A percentile compares a stretch with the other conserved stretches of the same genome.
These are phyloP conservation scores for Suillus hirtellus DNA, from an alignment of 768 basidiomycete genomes.

Conservation along the genomic window DNA sequence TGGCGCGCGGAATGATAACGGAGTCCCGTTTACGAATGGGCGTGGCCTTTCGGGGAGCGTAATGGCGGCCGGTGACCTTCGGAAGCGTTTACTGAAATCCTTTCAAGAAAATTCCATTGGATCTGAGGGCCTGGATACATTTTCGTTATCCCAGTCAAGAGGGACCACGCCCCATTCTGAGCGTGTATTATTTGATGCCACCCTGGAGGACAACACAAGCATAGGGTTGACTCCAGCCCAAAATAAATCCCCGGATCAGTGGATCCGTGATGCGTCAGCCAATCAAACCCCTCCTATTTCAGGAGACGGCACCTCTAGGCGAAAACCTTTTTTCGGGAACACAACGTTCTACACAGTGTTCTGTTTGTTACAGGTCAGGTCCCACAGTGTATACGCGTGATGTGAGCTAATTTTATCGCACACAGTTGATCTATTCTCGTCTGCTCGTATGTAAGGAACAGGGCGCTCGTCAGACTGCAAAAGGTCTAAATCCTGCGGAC, in stretches of 20 bases:
- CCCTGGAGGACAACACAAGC: conserved; percentile 4
- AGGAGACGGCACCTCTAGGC: conserved; percentile 35
- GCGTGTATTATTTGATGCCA: conserved; percentile 11
- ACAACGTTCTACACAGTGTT: conserved; percentile 90
- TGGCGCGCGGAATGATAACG: conserved; percentile 21
- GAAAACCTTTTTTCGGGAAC: conserved; percentile 82
- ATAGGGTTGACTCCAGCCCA: background rate
- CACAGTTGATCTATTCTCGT: conserved; percentile 85
- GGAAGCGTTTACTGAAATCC: conserved; percentile 79
- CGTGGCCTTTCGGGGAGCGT: conserved; percentile 44
- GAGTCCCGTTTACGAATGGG: conserved; percentile 49
- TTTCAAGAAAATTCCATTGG: conserved; percentile 57
- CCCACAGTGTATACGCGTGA: conserved; percentile 10
- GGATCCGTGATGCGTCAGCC: conserved; percentile 55
- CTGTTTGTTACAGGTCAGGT: conserved; percentile 77
- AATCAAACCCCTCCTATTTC: conserved; percentile 24
- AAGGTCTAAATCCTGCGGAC: conserved; percentile 63
- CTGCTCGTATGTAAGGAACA: conserved; percentile 83
- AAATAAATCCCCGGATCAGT: conserved; percentile 45
- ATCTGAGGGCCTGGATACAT: conserved; percentile 33
- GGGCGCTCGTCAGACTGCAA: conserved; percentile 65
- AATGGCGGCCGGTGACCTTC: conserved; percentile 63
- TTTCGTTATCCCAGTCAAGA: conserved; percentile 24
- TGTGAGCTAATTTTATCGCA: conserved; percentile 11
- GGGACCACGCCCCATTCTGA: conserved; percentile 13